Evolutionary conservation across 1,284 basidiomycete genomes (phyloP).

Genomic region (Leccinum fuscescens): DNA sequence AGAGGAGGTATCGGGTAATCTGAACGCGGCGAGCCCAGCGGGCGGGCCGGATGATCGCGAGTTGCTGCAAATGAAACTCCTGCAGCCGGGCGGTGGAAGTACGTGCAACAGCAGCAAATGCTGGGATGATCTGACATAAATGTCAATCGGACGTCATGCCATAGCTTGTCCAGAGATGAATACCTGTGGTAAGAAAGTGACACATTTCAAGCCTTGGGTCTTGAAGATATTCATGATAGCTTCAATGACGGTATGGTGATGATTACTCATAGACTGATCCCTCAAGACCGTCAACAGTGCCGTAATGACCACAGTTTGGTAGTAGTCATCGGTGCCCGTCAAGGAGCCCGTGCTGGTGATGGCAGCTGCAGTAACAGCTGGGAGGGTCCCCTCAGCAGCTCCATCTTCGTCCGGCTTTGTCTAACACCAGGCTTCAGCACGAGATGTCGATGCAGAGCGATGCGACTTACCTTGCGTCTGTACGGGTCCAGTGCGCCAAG

Average conservation of each 20-base stretch:
- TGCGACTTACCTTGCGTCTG: conserved; percentile 72
- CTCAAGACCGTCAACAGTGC: conserved; percentile 75
- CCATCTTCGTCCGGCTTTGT: conserved; percentile 76
- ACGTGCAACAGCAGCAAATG: conserved; percentile 88
- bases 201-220: conserved; percentile 95
- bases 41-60: too few species aligned
- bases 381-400: conserved; percentile 65
- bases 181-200: conserved; percentile 92
- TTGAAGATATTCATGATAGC: conserved; percentile 99
- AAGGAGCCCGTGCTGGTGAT: conserved; percentile 45
- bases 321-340: conserved; percentile 86
- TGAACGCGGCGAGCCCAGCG: too few species aligned
- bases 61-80: conserved; percentile 95
- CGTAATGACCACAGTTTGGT: conserved; percentile 94
- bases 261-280: conserved; percentile 81
- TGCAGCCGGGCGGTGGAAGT: conserved; percentile 81
- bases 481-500: conserved; percentile 98
- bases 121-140: conserved; percentile 85
- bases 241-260: conserved; percentile 94
- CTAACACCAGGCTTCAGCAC: conserved; percentile 36
- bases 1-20: too few species aligned
- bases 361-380: conserved; percentile 59
- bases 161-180: conserved; percentile 17
- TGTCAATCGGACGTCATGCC: conserved; percentile 1
- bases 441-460: background rate